Conservation (phyloP, 179 eudicot genomes). For the Corrigiola litoralis region DNA sequence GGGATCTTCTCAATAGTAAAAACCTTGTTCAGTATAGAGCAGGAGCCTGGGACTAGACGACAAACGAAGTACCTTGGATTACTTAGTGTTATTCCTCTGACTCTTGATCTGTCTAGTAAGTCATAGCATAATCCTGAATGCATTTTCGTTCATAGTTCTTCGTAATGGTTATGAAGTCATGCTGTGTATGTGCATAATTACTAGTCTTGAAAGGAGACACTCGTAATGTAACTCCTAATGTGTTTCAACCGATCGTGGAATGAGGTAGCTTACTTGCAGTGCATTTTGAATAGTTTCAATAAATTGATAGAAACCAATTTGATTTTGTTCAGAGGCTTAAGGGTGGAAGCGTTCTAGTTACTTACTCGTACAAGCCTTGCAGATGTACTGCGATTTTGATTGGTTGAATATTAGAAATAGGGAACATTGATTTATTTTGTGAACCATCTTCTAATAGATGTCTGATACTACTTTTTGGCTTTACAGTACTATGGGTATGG, state of each 20-base stretch:
- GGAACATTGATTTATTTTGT: neutral
- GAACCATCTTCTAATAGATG: neutral
- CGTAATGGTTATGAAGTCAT: too few species aligned
- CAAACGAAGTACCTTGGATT: neutral
- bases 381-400: neutral
- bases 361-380: neutral
- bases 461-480: neutral
- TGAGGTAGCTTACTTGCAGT: neutral
- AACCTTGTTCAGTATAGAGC: neutral
- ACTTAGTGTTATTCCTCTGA: neutral
- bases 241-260: too few species aligned
- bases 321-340: neutral
- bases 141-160: too few species aligned
- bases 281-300: neutral
- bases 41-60: neutral
- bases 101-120: too few species aligned
- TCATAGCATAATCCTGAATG: too few species aligned
- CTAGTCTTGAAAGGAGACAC: too few species aligned
- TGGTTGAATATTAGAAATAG: neutral
- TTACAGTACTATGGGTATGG: slow-evolving; percentile 61
- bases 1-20: neutral
- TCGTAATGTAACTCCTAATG: too few species aligned
- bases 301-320: neutral
- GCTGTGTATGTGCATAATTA: too few species aligned
- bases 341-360: neutral